phyloP scores from a whole-genome alignment of 441 rosid species.

The Brassica balearica region DNA sequence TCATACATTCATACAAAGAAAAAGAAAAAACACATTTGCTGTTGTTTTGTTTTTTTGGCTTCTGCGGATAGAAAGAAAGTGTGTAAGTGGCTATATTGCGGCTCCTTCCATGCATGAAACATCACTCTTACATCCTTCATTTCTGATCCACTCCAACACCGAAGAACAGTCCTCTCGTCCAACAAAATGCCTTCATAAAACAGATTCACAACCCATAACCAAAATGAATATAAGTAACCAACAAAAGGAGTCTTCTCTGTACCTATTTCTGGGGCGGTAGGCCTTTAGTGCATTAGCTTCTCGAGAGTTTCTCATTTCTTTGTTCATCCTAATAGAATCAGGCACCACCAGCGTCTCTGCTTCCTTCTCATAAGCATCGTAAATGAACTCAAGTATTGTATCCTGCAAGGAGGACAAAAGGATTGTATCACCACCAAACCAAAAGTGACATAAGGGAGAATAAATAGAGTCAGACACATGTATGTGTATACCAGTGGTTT shows the following conservation, averaged over 20 bases:
- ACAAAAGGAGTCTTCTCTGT: no score
- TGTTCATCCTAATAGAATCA: conserved; percentile 63
- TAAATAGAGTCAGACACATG: neutral
- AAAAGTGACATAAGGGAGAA: neutral
- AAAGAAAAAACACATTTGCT: neutral
- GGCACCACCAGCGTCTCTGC: conserved; percentile 60
- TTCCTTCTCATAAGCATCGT: conserved; percentile 64
- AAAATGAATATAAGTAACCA: neutral
- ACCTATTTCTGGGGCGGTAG: conserved; percentile 74
- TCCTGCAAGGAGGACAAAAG: conserved; percentile 53
- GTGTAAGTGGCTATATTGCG: neutral
- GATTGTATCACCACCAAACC: neutral
- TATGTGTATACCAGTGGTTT: conserved; percentile 60
- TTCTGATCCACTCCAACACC: conserved; percentile 75
- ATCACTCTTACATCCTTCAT: conserved; percentile 49
- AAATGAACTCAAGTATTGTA: conserved; percentile 61
- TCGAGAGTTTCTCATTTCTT: conserved; percentile 51
- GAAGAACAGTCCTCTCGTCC: conserved; percentile 67
- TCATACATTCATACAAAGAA: neutral
- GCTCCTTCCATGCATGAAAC: conserved; percentile 19
- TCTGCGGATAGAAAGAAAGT: neutral
- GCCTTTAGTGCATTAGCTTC: conserved; percentile 66
- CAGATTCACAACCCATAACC: conserved; percentile 22
- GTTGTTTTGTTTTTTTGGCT: neutral
- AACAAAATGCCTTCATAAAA: conserved; percentile 66